Percentiles rank a stretch among this genome's conserved stretches.
Evolutionary conservation across 108 stramenopile genomes (phyloP).

Genomic region (Skeletonema costatum): DNA sequence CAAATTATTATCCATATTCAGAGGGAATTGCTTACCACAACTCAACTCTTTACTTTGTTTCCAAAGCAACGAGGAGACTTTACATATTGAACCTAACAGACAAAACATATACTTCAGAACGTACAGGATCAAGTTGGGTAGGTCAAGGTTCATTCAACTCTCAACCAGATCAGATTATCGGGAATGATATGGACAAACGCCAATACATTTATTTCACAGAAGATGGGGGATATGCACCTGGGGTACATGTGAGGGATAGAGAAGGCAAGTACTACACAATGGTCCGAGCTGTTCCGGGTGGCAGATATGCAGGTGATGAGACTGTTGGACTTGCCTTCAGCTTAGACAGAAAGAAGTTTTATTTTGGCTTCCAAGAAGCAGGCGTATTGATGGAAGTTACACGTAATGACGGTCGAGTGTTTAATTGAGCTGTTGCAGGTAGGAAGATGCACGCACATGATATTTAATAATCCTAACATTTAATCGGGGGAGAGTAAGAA

Average conservation of each 20-base stretch:
- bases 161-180: slow-evolving; percentile 54
- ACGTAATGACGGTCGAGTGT: neutral
- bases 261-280: neutral
- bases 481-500: no score
- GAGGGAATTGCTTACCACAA: slow-evolving; percentile 51
- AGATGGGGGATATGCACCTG: slow-evolving; percentile 48
- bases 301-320: slow-evolving; percentile 30
- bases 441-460: neutral
- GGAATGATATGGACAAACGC: neutral
- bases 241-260: slow-evolving; percentile 32
- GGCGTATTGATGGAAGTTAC: neutral
- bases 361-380: neutral
- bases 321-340: slow-evolving; percentile 68
- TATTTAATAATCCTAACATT: neutral
- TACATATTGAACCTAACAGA: slow-evolving; percentile 29
- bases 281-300: slow-evolving; percentile 1
- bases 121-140: neutral
- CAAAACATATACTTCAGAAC: slow-evolving; percentile 3
- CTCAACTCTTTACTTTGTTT: slow-evolving; percentile 41
- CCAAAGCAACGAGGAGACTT: slow-evolving; percentile 26
- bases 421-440: neutral
- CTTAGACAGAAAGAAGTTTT: slow-evolving; percentile 43
- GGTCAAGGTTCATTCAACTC: slow-evolving; percentile 31
- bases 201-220: slow-evolving; percentile 57
- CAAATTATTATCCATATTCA: slow-evolving; percentile 31